These are phyloP conservation scores for Helicocarpus griseus DNA, from an alignment of 2,329 filamentous ascomycete species.

Conservation along the genomic window DNA sequence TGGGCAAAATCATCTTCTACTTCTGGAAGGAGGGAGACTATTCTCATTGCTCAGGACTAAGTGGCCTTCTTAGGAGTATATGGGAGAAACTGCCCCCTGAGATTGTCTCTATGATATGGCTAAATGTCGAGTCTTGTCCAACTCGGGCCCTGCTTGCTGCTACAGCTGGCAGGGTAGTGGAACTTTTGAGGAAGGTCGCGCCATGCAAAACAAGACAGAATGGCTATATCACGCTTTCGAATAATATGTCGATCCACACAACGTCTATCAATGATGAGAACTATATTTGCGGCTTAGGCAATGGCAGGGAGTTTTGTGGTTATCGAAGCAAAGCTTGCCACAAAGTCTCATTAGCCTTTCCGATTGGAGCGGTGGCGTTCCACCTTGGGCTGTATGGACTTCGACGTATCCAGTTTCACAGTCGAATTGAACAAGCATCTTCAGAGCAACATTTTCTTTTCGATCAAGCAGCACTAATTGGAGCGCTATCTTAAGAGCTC, in stretches of 20 bases:
- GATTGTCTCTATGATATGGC: background rate
- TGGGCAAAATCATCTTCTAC: background rate
- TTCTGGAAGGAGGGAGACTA: background rate
- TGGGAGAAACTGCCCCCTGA: background rate
- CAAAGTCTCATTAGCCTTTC: background rate
- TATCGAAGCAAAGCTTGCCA: background rate
- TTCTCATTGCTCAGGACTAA: background rate
- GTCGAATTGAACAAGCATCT: too few species aligned
- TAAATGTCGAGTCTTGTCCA: background rate
- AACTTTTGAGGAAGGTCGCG: background rate
- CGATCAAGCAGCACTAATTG: too few species aligned
- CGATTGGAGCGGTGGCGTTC: background rate
- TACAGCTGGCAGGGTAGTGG: background rate
- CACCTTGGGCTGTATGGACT: background rate
- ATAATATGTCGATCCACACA: background rate
- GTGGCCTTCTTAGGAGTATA: background rate
- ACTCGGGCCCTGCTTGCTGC: background rate
- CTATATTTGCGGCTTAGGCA: background rate
- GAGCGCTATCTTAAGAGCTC: too few species aligned
- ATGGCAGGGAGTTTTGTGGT: background rate
- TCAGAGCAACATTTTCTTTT: too few species aligned
- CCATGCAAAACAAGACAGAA: background rate
- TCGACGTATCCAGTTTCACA: background rate
- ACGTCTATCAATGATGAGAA: background rate
- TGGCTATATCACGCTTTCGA: background rate